A percentile compares a stretch with the other conserved stretches of the same genome.
These are phyloP conservation scores for Escallonia rubra DNA, from an alignment of 129 eudicot genomes.

Conservation along the genomic window DNA sequence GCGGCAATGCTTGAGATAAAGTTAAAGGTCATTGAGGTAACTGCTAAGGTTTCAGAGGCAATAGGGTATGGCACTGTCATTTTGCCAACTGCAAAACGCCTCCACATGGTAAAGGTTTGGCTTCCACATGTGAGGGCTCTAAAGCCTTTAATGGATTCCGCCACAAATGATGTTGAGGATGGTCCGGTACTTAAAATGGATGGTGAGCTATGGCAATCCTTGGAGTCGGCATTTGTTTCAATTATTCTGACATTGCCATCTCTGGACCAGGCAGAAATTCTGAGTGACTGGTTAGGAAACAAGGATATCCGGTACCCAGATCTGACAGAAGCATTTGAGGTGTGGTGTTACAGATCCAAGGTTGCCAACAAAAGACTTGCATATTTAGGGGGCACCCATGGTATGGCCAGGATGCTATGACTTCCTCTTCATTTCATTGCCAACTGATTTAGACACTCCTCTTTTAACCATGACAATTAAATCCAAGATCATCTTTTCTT, in stretches of 20 bases:
- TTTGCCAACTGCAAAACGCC: conserved; percentile 56
- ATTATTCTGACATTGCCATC: conserved; percentile 89
- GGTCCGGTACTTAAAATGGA: conserved; percentile 36
- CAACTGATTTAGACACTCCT: conserved; percentile 1
- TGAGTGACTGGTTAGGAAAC: conserved; percentile 71
- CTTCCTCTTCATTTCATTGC: not conserved
- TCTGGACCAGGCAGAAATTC: conserved; percentile 59
- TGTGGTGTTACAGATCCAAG: conserved; percentile 95
- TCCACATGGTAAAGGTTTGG: conserved; percentile 70
- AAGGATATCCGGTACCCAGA: conserved; percentile 72
- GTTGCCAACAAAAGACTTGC: conserved; percentile 82
- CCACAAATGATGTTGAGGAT: conserved; percentile 33
- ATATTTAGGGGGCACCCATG: conserved; percentile 19
- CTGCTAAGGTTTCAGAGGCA: conserved; percentile 66
- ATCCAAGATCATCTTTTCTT: not conserved
- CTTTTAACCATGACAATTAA: not conserved
- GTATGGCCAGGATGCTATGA: conserved; percentile 38
- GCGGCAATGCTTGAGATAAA: conserved; percentile 31
- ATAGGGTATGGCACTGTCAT: conserved; percentile 75
- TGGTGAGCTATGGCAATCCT: conserved; percentile 72
- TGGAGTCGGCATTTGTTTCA: conserved; percentile 70
- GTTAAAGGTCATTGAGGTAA: conserved; percentile 45
- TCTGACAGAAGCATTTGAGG: conserved; percentile 92
- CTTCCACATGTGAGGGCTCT: conserved; percentile 66
- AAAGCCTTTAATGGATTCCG: conserved; percentile 42